A percentile compares a stretch with the other conserved stretches of the same genome.
Evolutionary conservation across 371 early-diverging fungal genomes (phyloP).

Genomic region (Circinella minor): DNA sequence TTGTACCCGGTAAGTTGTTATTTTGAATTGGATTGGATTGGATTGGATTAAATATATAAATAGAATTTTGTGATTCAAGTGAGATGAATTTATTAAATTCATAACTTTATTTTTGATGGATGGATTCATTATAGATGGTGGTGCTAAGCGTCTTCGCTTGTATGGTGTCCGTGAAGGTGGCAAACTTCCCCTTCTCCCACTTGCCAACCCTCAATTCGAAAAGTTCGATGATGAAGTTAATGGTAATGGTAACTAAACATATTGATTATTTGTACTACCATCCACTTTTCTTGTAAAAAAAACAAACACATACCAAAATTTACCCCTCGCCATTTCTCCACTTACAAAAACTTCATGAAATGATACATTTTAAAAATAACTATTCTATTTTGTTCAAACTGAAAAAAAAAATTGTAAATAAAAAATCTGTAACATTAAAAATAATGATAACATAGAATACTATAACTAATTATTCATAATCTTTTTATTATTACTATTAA

Average conservation of each 20-base stretch:
- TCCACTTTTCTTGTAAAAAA: too few species aligned
- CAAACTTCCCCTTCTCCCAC: constrained; percentile 34
- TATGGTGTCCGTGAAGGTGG: constrained; percentile 55
- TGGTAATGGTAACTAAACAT: background rate
- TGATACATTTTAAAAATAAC: background rate
- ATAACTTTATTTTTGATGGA: background rate
- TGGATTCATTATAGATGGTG: constrained; percentile 48
- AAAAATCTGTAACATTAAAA: background rate
- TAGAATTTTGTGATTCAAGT: too few species aligned
- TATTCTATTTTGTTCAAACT: background rate
- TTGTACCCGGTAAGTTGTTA: constrained; percentile 63
- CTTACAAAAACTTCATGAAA: background rate
- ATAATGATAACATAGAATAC: too few species aligned
- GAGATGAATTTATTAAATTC: too few species aligned
- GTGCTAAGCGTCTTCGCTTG: constrained; percentile 75
- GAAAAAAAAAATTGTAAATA: constrained; percentile 11
- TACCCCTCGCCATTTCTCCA: background rate
- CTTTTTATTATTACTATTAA: too few species aligned
- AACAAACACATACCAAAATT: background rate
- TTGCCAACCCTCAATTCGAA: constrained; percentile 18
- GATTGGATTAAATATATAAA: background rate
- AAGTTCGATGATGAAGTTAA: constrained; percentile 11
- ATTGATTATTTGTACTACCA: background rate
- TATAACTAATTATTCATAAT: too few species aligned
- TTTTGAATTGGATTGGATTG: constrained; percentile 6